Evolutionary conservation across 2,329 filamentous ascomycete species (phyloP).

Genomic region (Fusarium sp.): DNA sequence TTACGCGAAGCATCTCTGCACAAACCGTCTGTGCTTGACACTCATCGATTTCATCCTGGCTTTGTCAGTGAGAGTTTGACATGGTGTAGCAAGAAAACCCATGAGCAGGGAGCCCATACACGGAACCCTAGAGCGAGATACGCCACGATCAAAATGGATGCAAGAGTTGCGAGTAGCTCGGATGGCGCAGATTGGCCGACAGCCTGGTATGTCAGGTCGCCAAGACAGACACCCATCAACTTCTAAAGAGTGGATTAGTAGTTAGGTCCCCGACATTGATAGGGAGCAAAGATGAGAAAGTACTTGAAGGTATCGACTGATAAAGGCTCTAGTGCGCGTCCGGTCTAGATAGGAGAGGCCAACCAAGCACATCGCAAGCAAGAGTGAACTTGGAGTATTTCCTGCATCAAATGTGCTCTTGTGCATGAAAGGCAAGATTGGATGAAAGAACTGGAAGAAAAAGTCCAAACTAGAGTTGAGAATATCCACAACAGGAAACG

Average conservation of each 20-base stretch:
- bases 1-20: slow-evolving; percentile 15
- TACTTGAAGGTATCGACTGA: slow-evolving; percentile 9
- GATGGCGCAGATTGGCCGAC: neutral
- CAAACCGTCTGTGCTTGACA: slow-evolving; percentile 8
- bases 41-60: slow-evolving; percentile 10
- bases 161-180: slow-evolving; percentile 7
- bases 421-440: slow-evolving; percentile 14
- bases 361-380: slow-evolving; percentile 24
- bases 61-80: neutral
- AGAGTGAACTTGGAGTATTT: slow-evolving; percentile 3
- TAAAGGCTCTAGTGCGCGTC: neutral
- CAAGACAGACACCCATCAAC: neutral
- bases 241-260: neutral
- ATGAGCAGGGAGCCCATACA: neutral
- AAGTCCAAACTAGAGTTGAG: slow-evolving; percentile 24
- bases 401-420: slow-evolving; percentile 12
- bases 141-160: neutral
- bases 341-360: slow-evolving; percentile 14
- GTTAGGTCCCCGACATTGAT: neutral
- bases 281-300: neutral
- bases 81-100: neutral
- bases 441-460: slow-evolving; percentile 25
- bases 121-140: slow-evolving; percentile 18
- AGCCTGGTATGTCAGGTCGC: neutral
- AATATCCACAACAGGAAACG: neutral